Base-by-base conservation (phyloP, 2,329 filamentous ascomycete genomes). In the Fusarium foetens region DNA sequence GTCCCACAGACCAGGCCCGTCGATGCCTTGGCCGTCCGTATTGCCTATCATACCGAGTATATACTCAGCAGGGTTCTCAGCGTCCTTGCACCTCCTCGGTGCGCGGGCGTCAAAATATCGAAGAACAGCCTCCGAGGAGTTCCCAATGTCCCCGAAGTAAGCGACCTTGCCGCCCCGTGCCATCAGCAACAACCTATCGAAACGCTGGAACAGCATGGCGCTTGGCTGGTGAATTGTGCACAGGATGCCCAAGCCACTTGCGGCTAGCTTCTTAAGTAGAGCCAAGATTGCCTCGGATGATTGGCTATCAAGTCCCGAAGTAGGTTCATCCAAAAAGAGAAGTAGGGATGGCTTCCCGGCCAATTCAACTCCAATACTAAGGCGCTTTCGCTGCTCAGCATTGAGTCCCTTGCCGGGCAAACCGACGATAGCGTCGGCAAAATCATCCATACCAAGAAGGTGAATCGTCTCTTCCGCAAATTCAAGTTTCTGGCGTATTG, bases 11-110 rank as follows among this genome's bases (percentile, higher is more conserved):
- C 4, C 6, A 25, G 55, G 55, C 42, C 42, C 48, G 42, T 58
- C 42, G 6, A 48, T 3, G 6, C 31, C 33, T 9, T 58, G 13
- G 35, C 25, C 31, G 10, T 39, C 33, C 9, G 42, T 31, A 19
- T 58, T 58, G 6, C 55, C 55, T 11, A 58, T 48, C 42, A 39
- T 31, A 21, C 19, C 25, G 14, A 58, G 85, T 89, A 94, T 93
- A 82, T 90, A 94, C 81, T 94, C 92, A 2, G 92, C 92, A 0
- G 92, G 92, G 72, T 94, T 94, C 67, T 92, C 91, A 17, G 21
- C 35, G 4, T 48, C 5, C 88, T 84, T 4, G 85, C 79, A 27
- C 83, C 85, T 63, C 91, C 90, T 11, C 91, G 92, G 63, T 92
- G 88, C 19, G 87, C 21, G 80, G 75, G 75, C 14, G 7, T 90